Evolutionary conservation across 2,329 filamentous ascomycete genomes (phyloP).

Genomic region (Calonectria pseudoturangicola): DNA sequence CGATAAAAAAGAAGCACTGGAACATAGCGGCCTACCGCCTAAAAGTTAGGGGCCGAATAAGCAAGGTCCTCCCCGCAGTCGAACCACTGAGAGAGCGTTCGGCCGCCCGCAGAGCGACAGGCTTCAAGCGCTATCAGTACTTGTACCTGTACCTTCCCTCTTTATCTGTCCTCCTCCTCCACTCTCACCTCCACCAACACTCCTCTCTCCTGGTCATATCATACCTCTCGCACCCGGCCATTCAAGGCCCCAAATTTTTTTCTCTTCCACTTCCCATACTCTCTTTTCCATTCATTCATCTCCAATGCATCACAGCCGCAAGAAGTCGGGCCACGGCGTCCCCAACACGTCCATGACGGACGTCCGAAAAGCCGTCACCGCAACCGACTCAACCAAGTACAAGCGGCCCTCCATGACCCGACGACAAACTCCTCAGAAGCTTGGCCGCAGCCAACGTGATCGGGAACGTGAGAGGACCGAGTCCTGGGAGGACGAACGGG

Average conservation of each 20-base stretch:
- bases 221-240: constrained; percentile 49
- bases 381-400: constrained; percentile 67
- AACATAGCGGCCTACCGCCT: constrained; percentile 46
- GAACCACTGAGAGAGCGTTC: constrained; percentile 51
- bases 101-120: constrained; percentile 45
- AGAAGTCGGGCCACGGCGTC: constrained; percentile 73
- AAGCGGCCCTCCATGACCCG: constrained; percentile 69
- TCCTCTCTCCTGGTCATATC: constrained; percentile 48
- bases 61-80: constrained; percentile 51
- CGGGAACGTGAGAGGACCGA: constrained; percentile 71
- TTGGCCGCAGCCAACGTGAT: constrained; percentile 70
- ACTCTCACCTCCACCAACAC: constrained; percentile 35
- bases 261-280: constrained; percentile 35
- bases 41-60: constrained; percentile 44
- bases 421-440: constrained; percentile 68
- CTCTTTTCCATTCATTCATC: constrained; percentile 29
- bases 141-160: constrained; percentile 43
- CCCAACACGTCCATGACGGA: constrained; percentile 73
- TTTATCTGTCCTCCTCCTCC: constrained; percentile 41
- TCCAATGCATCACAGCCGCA: constrained; percentile 74
- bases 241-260: constrained; percentile 39
- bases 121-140: constrained; percentile 33
- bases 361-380: constrained; percentile 69
- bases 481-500: constrained; percentile 74
- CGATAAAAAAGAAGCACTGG: constrained; percentile 43